Evolutionary conservation across 768 basidiomycete species (phyloP).

Genomic region (Agrocybe praecox): DNA sequence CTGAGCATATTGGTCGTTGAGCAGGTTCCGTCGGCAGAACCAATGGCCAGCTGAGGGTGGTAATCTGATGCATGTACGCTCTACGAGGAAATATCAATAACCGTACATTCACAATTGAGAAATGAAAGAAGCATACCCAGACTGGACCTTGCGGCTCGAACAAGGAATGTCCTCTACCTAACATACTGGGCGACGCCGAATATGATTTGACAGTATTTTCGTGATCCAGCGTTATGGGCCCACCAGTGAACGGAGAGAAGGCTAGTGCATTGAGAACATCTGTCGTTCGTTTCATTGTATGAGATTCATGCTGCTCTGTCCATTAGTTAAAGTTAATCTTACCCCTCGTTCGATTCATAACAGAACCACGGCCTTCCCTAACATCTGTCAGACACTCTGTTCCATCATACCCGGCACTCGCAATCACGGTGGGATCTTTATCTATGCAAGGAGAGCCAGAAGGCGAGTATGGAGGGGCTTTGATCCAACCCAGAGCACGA

Average conservation of each 20-base stretch:
- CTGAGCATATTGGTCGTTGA: constrained; percentile 73
- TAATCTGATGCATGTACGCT: constrained; percentile 76
- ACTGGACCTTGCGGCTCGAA: constrained; percentile 79
- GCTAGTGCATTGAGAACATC: constrained; percentile 72
- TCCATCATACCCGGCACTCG: constrained; percentile 83
- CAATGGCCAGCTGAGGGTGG: constrained; percentile 84
- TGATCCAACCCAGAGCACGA: constrained; percentile 75
- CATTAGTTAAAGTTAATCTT: not conserved
- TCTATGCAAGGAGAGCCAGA: constrained; percentile 47
- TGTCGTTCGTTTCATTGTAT: constrained; percentile 23
- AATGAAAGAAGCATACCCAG: constrained; percentile 58
- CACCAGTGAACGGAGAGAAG: constrained; percentile 69
- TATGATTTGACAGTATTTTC: constrained; percentile 81
- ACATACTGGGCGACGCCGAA: constrained; percentile 69
- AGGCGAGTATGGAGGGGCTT: constrained; percentile 56
- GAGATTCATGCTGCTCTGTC: not conserved
- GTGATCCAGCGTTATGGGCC: constrained; percentile 78
- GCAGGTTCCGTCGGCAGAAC: constrained; percentile 82
- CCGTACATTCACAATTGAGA: not conserved
- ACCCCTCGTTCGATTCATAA: constrained; percentile 83
- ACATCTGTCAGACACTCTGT: constrained; percentile 77
- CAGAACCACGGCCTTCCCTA: constrained; percentile 64
- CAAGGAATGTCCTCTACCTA: constrained; percentile 72
- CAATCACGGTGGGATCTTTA: constrained; percentile 71
- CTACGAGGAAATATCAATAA: constrained; percentile 37